phyloP scores from a whole-genome alignment of 805 yeast species.

The Candida rishiriensis region DNA sequence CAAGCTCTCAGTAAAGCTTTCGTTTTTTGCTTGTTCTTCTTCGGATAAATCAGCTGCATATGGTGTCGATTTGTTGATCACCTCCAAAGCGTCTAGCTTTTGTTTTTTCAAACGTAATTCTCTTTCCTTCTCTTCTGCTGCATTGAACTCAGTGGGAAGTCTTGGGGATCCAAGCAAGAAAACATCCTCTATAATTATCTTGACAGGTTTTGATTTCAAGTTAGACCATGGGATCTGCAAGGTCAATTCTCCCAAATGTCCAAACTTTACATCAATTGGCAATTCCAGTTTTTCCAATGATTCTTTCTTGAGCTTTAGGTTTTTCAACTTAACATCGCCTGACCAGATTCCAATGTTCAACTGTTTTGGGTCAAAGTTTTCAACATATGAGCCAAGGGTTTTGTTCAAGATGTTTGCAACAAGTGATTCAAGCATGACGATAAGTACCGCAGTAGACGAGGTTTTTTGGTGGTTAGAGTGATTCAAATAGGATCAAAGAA shows the following conservation, averaged over 20 bases:
- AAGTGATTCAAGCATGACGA: conserved; percentile 56
- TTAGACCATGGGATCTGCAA: conserved; percentile 97
- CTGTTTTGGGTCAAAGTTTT: conserved; percentile 93
- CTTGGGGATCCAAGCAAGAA: conserved; percentile 79
- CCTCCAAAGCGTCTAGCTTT: conserved; percentile 58
- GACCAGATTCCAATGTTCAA: conserved; percentile 95
- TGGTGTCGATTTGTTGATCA: conserved; percentile 45
- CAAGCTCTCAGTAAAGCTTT: conserved; percentile 80
- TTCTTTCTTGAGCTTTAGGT: conserved; percentile 78
- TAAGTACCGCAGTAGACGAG: too few relatives aligned
- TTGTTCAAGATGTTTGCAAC: conserved; percentile 61
- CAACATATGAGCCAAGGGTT: conserved; percentile 71
- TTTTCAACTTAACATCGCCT: conserved; percentile 86
- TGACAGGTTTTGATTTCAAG: conserved; percentile 87
- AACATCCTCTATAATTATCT: conserved; percentile 80
- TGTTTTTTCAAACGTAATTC: conserved; percentile 59
- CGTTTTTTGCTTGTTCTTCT: conserved; percentile 50
- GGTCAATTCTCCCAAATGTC: conserved; percentile 84
- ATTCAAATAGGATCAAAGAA: too few relatives aligned
- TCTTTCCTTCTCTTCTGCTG: conserved; percentile 56
- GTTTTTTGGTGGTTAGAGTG: too few relatives aligned
- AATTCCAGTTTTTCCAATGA: conserved; percentile 81
- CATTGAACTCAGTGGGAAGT: conserved; percentile 47
- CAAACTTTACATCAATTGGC: conserved; percentile 84
- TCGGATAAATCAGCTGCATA: conserved; percentile 24